Conservation (phyloP, 208 protist species). For the Leishmania arabica region DNA sequence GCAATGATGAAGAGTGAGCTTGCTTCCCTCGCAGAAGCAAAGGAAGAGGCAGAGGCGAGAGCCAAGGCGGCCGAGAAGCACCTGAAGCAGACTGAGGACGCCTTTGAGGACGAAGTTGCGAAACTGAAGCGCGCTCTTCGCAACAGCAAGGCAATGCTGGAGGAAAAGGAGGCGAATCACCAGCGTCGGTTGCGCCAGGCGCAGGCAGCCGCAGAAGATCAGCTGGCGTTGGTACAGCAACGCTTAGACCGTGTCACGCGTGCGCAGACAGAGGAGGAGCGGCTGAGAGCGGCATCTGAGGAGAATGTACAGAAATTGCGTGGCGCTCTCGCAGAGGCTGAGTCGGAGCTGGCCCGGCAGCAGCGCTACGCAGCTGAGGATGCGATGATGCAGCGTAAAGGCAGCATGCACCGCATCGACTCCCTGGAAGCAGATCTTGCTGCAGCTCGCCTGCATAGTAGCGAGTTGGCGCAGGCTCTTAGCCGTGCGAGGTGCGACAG, state of each 20-base stretch:
- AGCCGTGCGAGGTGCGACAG: not conserved
- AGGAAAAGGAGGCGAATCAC: slow-evolving; percentile 11
- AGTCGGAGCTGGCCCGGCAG: slow-evolving; percentile 7
- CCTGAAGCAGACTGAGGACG: slow-evolving; percentile 10
- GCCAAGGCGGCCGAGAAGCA: slow-evolving; percentile 5
- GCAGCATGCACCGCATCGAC: not conserved
- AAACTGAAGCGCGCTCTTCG: slow-evolving; percentile 20
- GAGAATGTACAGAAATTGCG: slow-evolving; percentile 5
- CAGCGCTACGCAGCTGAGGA: slow-evolving; percentile 6
- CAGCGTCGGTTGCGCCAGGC: slow-evolving; percentile 18
- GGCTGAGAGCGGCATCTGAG: slow-evolving; percentile 4
- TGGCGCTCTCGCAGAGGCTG: slow-evolving; percentile 3
- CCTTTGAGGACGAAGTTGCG: slow-evolving; percentile 17
- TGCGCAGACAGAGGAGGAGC: slow-evolving; percentile 13
- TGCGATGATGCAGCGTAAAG: not conserved
- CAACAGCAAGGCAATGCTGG: not conserved
- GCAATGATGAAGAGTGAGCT: slow-evolving; percentile 7
- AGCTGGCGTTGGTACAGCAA: slow-evolving; percentile 7
- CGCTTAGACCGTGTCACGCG: slow-evolving; percentile 4
- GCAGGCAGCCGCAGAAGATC: slow-evolving; percentile 7
- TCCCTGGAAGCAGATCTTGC: slow-evolving; percentile 10
- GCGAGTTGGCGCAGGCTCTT: slow-evolving; percentile 4
- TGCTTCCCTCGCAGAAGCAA: not conserved
- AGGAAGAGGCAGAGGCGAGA: slow-evolving; percentile 12
- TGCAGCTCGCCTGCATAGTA: not conserved